These are phyloP conservation scores for Candida glucosophila DNA, from an alignment of 1,139 yeast genomes.

Conservation along the genomic window DNA sequence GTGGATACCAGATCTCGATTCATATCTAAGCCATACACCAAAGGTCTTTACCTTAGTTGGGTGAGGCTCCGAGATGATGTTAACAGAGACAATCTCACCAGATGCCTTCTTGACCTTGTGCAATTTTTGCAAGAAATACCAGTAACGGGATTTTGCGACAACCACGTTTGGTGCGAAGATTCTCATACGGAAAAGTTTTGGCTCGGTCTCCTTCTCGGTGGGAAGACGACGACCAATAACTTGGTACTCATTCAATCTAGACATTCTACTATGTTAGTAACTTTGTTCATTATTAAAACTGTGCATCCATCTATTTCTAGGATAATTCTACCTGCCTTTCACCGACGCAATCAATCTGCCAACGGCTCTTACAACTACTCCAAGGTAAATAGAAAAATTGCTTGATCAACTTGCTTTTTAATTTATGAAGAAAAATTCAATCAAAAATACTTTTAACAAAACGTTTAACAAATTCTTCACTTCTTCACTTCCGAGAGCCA, in stretches of 20 bases:
- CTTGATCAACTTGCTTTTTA: too few species aligned
- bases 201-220: conserved; percentile 97
- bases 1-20: conserved; percentile 99
- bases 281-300: conserved; percentile 5
- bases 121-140: conserved; percentile 99
- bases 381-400: too few species aligned
- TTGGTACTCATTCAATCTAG: conserved; percentile 98
- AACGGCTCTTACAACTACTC: too few species aligned
- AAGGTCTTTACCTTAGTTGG: conserved; percentile 99
- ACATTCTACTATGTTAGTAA: conserved; percentile 33
- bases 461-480: too few species aligned
- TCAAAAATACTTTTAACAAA: too few species aligned
- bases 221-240: conserved; percentile 99
- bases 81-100: conserved; percentile 96
- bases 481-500: too few species aligned
- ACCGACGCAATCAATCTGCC: neutral
- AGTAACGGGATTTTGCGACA: conserved; percentile 99
- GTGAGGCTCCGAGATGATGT: conserved; percentile 85
- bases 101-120: conserved; percentile 99
- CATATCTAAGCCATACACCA: conserved; percentile 99
- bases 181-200: conserved; percentile 99
- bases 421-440: too few species aligned
- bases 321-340: too few species aligned
- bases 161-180: conserved; percentile 98
- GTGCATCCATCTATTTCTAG: conserved; percentile 1